Evolutionary conservation across 495 filamentous ascomycete genomes (phyloP).

Genomic region (Extremus antarcticus): DNA sequence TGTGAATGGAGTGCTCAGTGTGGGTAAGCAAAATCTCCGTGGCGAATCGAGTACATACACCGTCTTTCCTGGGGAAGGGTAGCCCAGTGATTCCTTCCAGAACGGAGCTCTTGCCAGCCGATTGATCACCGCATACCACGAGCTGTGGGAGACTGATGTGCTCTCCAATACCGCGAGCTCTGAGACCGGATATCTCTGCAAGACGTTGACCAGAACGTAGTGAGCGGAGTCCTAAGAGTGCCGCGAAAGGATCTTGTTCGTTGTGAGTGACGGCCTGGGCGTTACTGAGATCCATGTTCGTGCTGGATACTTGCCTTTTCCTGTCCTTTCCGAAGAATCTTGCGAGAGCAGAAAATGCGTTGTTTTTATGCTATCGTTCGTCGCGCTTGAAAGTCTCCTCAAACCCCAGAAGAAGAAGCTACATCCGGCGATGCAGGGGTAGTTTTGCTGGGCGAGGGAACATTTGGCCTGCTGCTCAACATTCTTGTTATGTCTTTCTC

Average conservation of each 20-base stretch:
- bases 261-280: background rate
- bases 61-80: conserved; percentile 35
- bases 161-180: conserved; percentile 7
- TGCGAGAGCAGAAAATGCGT: too few species aligned
- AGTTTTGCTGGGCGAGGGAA: too few species aligned
- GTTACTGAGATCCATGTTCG: background rate
- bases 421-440: too few species aligned
- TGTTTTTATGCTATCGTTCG: too few species aligned
- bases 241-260: background rate
- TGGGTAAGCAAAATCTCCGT: conserved; percentile 47
- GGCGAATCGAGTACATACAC: conserved; percentile 46
- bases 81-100: conserved; percentile 24
- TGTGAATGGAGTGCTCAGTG: conserved; percentile 6
- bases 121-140: conserved; percentile 17
- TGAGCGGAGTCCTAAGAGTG: background rate
- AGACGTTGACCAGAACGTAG: background rate
- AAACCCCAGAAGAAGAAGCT: too few species aligned
- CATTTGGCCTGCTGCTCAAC: too few species aligned
- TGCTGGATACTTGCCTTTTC: background rate
- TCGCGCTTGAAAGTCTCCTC: too few species aligned
- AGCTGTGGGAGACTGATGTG: conserved; percentile 11
- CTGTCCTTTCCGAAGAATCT: too few species aligned
- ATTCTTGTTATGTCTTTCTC: too few species aligned
- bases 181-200: conserved; percentile 6
- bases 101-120: conserved; percentile 15